Base-by-base conservation (phyloP, 2,329 filamentous ascomycete species). In the Westerdykella aurantiaca region DNA sequence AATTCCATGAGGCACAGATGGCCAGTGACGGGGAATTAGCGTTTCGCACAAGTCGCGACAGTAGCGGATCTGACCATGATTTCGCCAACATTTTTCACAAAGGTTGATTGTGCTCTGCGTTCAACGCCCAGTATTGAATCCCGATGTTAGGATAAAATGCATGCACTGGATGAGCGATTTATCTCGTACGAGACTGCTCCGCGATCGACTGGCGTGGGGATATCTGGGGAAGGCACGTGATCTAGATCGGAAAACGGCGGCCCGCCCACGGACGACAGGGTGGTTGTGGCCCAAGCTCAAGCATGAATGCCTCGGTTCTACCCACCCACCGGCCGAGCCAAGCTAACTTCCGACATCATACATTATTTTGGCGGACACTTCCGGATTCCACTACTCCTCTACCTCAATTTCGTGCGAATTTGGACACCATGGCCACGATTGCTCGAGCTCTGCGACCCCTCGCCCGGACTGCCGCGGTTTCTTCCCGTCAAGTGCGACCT, bases 381-480 rank as follows among this genome's bases (percentile, higher is more conserved):
- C 41, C 23, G 25, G 33, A 38, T 37, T 31, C 41, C 21, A 14
- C 16, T 34, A 14, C 16, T 34, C 40, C 23, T 38, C 29, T 25
- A 43, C 39, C 4, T 14, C 37, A 25, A 16, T 39, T 14, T n/a
- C 18, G 18, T 18, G 7, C 33, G 41, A 23, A 37, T 21, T 17
- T 34, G 31, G 18, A 47, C 29, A 50, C 29, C 31, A 64, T 66
- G 61, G 56, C 63, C 13, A 63, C 62, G 3, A 53, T 66, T 9
- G 50, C 61, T 42, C 58, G 52, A 50, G 53, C 56, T 40, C 44
- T 66, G 34, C 42, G 61, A 45, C 62, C 63, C 23, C 52, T 65
- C 45, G 50, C 55, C 16, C 62, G 63, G 43, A 56, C 55, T 23
- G 58, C 61, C 34, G 49, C 54, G 5, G 51, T 51, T 22, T 61